Percentiles rank a stretch among this genome's conserved stretches.
phyloP scores from a whole-genome alignment of 2,329 filamentous ascomycete species.

The Ophiostoma ips region DNA sequence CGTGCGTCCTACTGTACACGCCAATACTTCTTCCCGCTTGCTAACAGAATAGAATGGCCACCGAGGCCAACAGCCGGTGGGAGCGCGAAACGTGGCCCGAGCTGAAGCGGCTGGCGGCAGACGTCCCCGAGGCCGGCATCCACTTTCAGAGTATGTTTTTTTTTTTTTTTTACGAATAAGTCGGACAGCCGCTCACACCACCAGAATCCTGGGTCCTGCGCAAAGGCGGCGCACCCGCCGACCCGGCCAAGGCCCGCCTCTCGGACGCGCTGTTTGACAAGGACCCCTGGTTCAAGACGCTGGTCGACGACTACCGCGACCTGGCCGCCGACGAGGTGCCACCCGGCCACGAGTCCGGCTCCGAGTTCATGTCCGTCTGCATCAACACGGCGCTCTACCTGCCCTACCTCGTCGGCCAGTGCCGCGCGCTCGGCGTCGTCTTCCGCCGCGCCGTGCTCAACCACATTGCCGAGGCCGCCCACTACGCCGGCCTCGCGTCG shows the following conservation, averaged over 20 bases:
- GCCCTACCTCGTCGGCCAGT: constrained; percentile 71
- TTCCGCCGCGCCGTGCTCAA: constrained; percentile 48
- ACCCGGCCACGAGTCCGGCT: constrained; percentile 54
- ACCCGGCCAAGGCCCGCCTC: constrained; percentile 34
- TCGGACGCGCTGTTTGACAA: constrained; percentile 47
- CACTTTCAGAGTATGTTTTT: constrained; percentile 52
- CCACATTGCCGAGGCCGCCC: constrained; percentile 62
- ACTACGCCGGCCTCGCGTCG: constrained; percentile 28
- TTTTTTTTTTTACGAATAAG: not conserved
- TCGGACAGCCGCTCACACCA: not conserved
- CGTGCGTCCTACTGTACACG: constrained; percentile 34
- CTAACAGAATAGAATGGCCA: constrained; percentile 27
- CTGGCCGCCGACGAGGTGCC: constrained; percentile 46
- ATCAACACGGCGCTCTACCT: constrained; percentile 86
- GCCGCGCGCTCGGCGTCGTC: constrained; percentile 56
- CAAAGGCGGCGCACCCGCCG: constrained; percentile 29
- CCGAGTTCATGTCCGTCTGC: constrained; percentile 70
- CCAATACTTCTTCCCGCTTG: no score
- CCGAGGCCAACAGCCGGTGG: constrained; percentile 33
- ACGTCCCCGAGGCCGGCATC: constrained; percentile 64
- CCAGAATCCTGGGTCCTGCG: constrained; percentile 36
- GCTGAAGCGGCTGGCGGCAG: constrained; percentile 41
- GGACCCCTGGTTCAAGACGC: constrained; percentile 59
- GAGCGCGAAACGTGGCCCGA: constrained; percentile 53
- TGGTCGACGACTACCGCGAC: constrained; percentile 58